Evolutionary conservation across 345 rosid genomes (phyloP).

Genomic region (Arabidopsis thaliana): DNA sequence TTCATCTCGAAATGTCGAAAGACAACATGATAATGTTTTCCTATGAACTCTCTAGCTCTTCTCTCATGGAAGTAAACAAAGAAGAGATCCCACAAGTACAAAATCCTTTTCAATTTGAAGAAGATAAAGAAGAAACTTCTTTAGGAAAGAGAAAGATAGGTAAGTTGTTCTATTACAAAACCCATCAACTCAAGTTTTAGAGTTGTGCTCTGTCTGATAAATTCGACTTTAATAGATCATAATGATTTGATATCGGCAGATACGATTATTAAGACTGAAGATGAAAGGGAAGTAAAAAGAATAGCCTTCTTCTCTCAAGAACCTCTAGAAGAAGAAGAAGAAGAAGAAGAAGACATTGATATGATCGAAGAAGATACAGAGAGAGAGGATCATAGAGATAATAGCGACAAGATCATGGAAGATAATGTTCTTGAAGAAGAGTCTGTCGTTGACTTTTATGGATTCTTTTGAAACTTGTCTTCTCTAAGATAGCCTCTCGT

Average conservation of each 20-base stretch:
- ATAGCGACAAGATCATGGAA: constrained; percentile 38
- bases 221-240: not conserved
- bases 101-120: not conserved
- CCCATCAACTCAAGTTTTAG: not conserved
- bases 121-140: constrained; percentile 9
- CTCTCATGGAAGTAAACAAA: constrained; percentile 32
- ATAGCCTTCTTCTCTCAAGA: constrained; percentile 27
- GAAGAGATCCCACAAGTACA: constrained; percentile 1
- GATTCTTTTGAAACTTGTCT: constrained; percentile 39
- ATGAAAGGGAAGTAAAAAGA: constrained; percentile 38
- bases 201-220: not conserved
- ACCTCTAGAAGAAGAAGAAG: constrained; percentile 33
- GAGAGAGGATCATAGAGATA: constrained; percentile 21
- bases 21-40: constrained; percentile 21
- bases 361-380: constrained; percentile 26
- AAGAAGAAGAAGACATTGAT: constrained; percentile 37
- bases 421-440: constrained; percentile 15
- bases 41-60: constrained; percentile 23
- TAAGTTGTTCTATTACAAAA: constrained; percentile 25
- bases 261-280: constrained; percentile 16
- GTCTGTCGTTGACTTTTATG: constrained; percentile 40
- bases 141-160: constrained; percentile 40
- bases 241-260: constrained; percentile 26
- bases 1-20: constrained; percentile 9
- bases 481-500: constrained; percentile 6